A percentile compares a stretch with the other conserved stretches of the same genome.
Conservation (phyloP, 352 stramenopile genomes). For the Pythium aristosporum region DNA sequence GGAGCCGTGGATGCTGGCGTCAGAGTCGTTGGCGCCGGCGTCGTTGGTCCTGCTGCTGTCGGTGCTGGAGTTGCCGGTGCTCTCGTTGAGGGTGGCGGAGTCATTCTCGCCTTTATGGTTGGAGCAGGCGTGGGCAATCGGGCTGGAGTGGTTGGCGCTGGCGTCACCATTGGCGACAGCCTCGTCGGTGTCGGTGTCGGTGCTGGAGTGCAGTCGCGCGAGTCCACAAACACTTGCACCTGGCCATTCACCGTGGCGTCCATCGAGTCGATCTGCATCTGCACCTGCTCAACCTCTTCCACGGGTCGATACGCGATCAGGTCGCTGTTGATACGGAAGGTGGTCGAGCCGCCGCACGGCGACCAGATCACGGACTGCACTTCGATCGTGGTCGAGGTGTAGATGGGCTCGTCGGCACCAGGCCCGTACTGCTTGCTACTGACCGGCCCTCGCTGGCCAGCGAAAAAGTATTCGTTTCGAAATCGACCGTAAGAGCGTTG, state of each 20-base stretch:
- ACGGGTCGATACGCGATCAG: conserved; percentile 14
- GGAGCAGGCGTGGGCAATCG: conserved; percentile 1
- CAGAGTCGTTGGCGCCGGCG: background rate
- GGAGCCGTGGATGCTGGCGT: background rate
- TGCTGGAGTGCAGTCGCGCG: conserved; percentile 17
- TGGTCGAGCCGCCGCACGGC: conserved; percentile 33
- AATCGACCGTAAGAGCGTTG: conserved; percentile 17
- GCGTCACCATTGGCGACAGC: background rate
- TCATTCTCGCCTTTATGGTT: background rate
- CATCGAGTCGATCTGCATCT: conserved; percentile 34
- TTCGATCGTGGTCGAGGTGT: conserved; percentile 27
- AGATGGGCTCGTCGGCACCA: conserved; percentile 29
- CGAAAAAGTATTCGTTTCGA: conserved; percentile 40
- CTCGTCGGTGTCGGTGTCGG: background rate
- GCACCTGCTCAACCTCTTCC: conserved; percentile 14
- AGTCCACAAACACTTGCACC: conserved; percentile 27
- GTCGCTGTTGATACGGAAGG: conserved; percentile 37
- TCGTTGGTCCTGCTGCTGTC: background rate
- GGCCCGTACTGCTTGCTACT: conserved; percentile 15
- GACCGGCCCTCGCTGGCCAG: conserved; percentile 23
- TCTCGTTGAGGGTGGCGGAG: background rate
- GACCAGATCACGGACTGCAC: conserved; percentile 36
- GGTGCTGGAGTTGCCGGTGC: background rate
- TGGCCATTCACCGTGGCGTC: conserved; percentile 29
- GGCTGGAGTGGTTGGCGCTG: background rate